phyloP scores from a whole-genome alignment of 192 early-diverging fungal species.

The Backusella tarrabulga region DNA sequence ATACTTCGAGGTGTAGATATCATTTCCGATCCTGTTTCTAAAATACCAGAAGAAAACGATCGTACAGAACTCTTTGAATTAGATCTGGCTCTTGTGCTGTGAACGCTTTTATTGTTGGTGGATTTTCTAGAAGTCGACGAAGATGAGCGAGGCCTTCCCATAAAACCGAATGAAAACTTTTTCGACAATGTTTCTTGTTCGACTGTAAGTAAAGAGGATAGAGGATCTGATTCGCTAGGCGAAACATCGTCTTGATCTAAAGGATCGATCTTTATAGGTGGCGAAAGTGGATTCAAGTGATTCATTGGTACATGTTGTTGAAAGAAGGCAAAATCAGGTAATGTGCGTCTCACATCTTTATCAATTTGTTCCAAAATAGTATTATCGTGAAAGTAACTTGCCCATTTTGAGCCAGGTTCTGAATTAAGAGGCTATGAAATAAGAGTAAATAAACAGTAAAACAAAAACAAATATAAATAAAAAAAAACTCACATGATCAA shows the following conservation, averaged over 20 bases:
- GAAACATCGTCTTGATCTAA: neutral
- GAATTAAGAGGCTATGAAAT: conserved; percentile 6
- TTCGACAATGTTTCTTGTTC: neutral
- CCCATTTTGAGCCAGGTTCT: conserved; percentile 47
- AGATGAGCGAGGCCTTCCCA: conserved; percentile 26
- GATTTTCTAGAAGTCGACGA: conserved; percentile 34
- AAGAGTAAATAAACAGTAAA: neutral
- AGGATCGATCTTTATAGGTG: conserved; percentile 6
- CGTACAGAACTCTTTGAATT: conserved; percentile 25
- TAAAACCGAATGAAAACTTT: conserved; percentile 24
- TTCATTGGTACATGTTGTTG: conserved; percentile 58
- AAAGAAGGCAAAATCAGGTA: conserved; percentile 76
- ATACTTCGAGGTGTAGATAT: conserved; percentile 25
- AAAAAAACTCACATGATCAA: conserved; percentile 37
- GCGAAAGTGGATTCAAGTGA: conserved; percentile 44
- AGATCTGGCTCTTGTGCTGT: conserved; percentile 22
- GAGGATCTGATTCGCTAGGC: neutral
- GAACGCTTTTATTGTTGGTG: conserved; percentile 17
- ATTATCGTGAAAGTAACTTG: conserved; percentile 57
- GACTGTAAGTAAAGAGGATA: neutral
- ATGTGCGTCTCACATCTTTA: conserved; percentile 69
- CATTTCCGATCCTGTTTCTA: conserved; percentile 10
- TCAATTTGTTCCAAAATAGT: conserved; percentile 67
- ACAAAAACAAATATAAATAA: conserved; percentile 2
- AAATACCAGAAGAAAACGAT: conserved; percentile 20